Conservation (phyloP, 2,329 filamentous ascomycete genomes). For the Neodidymelliopsis sp. region DNA sequence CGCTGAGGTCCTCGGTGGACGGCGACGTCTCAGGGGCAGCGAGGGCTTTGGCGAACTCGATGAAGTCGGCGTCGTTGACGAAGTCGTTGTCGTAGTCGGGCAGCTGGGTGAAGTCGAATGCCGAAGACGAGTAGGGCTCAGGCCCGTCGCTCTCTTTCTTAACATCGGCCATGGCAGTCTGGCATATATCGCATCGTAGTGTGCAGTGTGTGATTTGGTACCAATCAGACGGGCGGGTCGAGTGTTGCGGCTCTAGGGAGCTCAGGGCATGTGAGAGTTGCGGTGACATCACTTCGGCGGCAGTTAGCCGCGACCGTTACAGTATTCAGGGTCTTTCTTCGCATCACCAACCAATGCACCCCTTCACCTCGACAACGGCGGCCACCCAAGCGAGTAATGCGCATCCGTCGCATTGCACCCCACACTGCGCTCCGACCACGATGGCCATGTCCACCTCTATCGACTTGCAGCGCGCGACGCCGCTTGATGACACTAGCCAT, state of each 20-base stretch:
- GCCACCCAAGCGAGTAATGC: conserved; percentile 23
- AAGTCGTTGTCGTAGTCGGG: conserved; percentile 86
- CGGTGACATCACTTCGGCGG: conserved; percentile 2
- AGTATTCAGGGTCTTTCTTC: conserved; percentile 4
- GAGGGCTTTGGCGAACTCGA: conserved; percentile 81
- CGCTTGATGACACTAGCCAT: conserved; percentile 68
- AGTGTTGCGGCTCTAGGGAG: not conserved
- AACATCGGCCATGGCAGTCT: conserved; percentile 52
- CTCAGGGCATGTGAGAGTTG: conserved; percentile 5
- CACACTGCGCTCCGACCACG: conserved; percentile 13
- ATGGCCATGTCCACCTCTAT: not conserved
- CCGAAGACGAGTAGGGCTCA: conserved; percentile 68
- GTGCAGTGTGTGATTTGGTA: not conserved
- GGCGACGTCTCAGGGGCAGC: conserved; percentile 80
- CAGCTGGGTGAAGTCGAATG: conserved; percentile 72
- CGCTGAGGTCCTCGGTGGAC: conserved; percentile 63
- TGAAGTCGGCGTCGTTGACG: conserved; percentile 73
- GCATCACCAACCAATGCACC: not conserved
- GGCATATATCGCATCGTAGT: conserved; percentile 27
- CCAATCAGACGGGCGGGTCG: not conserved
- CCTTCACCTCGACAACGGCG: not conserved
- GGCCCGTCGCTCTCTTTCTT: conserved; percentile 58
- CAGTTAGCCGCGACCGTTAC: not conserved
- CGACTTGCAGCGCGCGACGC: conserved; percentile 22
- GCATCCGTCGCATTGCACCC: conserved; percentile 20